Evolutionary conservation across 345 rosid species (phyloP).

Genomic region (Noccaea caerulescens): DNA sequence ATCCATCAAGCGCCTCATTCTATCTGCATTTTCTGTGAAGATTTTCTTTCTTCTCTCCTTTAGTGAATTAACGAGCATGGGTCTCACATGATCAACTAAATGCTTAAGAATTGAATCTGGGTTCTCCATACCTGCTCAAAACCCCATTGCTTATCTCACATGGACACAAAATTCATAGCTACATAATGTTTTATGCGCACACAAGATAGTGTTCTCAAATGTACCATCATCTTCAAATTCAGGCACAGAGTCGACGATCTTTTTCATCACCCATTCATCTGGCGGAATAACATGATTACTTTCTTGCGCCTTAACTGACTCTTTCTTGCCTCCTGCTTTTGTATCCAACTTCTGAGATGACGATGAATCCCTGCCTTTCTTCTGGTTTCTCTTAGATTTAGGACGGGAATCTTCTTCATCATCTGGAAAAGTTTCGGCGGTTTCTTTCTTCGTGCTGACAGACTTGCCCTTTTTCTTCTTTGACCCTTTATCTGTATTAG

Average conservation of each 20-base stretch:
- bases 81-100: conserved; percentile 71
- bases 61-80: conserved; percentile 72
- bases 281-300: conserved; percentile 64
- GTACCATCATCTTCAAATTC: conserved; percentile 91
- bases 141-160: conserved; percentile 26
- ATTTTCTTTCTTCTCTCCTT: conserved; percentile 86
- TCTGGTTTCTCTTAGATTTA: conserved; percentile 88
- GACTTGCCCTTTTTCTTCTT: conserved; percentile 88
- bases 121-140: conserved; percentile 68
- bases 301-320: conserved; percentile 58
- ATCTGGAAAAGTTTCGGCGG: conserved; percentile 59
- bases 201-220: conserved; percentile 23
- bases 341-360: conserved; percentile 57
- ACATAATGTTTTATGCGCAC: neutral
- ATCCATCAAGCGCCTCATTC: conserved; percentile 73
- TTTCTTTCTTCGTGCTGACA: conserved; percentile 54
- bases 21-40: conserved; percentile 86
- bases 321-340: conserved; percentile 73
- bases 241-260: conserved; percentile 59
- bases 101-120: conserved; percentile 60
- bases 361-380: conserved; percentile 73
- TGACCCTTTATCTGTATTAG: conserved; percentile 62
- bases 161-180: conserved; percentile 6
- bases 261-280: conserved; percentile 77
- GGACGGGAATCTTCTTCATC: conserved; percentile 61